Evolutionary conservation across 495 filamentous ascomycete genomes (phyloP), one percentile per base, ranked within the genome.

Genomic region (Xylaria bambusicola): DNA sequence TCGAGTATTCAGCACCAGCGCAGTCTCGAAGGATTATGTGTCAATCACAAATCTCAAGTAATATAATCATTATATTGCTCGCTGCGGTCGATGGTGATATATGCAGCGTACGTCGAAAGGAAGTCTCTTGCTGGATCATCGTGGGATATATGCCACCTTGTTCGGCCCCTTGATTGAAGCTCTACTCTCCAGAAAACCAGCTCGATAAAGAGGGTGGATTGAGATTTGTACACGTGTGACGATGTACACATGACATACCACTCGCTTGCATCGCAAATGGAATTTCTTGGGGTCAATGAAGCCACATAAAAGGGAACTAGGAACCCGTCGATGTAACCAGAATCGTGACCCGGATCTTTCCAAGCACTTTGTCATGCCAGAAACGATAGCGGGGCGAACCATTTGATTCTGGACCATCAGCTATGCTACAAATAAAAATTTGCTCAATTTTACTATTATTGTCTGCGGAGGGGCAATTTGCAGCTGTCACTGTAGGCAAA

Each of bases 401-500:
- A 52, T 31, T n/a, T 26, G 23, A 53, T 26, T 53, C 24, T 54
- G 10, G 38, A 23, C 26, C 24, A 4, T 17, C 36, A 38, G 38
- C 38, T 44, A 42, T 54, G 27, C 40, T 44, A 26, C 52, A 33
- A 35, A 56, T 56, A 35, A 56, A 55, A 56, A 56, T 21, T 44
- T 44, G 52, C 52, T 42, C 52, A 44, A 18, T 18, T 54, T 23
- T 29, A 15, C 29, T 38, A 38, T 24, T 36, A 20, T 35, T 29
- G 5, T 36, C 9, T 35, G n/a, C 29, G 23, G 20, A 6, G 29
- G 10, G 9, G 27, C 2, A 3, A 31, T 44, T 29, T 18, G 24
- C 27, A 41, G 35, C 10, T 27, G 23, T 42, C 21, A 35, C 12
- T 24, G 18, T 41, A 20, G n/a, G 24, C 17, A 42, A 29, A 45